Evolutionary conservation across 805 yeast genomes (phyloP), one percentile per base, ranked within the genome.

Genomic region (Candida golubevii): DNA sequence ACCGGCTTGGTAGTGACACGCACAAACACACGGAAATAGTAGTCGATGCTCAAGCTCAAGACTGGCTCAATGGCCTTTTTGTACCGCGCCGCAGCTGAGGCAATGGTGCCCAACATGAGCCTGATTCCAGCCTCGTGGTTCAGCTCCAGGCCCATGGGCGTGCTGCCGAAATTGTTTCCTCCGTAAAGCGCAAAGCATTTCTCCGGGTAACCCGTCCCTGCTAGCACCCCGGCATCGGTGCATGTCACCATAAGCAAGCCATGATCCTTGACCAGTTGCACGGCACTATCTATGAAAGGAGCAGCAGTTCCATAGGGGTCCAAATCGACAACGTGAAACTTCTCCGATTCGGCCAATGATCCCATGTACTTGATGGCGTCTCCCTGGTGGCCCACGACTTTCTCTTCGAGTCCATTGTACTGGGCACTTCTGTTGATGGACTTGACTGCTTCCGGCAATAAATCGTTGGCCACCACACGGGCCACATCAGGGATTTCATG

Each of bases 281-380:
- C 71, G 0, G 98, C 97, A 29, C 93, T 80, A 62, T 93, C 99
- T 27, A 93, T 74, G 61, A 93, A 93, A 7, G 99, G 99, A 0
- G 97, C 80, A 0, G 97, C 99, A 0, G 97, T 85, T 28, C 99
- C 99, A 60, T 93, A 93, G 0, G 99, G 99, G 64, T 93, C 99
- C 41, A 93, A 74, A 65, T 93, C 99, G 46, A 93, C 80, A 3
- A 88, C 86, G 60, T 93, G 96, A 66, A 84, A 89, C 41, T 71
- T 70, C 26, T 68, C 73, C 13, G 58, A 65, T 39, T 67, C 60
- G 46, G 66, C 58, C 41, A 83, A 71, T 13, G 61, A 50, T 7
- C 62, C 60, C 96, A 93, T 88, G 58, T 77, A 80, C 34, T 78
- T 79, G 52, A 85, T 88, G n/a, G 99, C 99, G 66, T 93, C 98